phyloP scores from a whole-genome alignment of 2,329 filamentous ascomycete species.

The Aspergillus sp. region DNA sequence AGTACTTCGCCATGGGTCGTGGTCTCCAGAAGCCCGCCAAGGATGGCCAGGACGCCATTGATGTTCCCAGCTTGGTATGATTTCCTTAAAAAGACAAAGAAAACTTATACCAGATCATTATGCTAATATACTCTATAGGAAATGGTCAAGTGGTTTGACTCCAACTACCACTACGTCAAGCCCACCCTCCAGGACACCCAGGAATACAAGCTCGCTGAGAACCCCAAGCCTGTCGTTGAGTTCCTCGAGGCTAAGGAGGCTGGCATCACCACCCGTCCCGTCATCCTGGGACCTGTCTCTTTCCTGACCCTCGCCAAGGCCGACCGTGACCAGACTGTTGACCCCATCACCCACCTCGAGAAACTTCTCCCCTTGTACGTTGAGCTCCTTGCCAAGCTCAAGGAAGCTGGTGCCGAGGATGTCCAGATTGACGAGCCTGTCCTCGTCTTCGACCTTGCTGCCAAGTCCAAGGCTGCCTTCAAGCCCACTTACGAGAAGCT shows the following conservation, averaged over 20 bases:
- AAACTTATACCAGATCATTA: neutral
- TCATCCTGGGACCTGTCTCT: conserved; percentile 90
- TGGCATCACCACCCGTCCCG: conserved; percentile 85
- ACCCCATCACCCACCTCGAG: conserved; percentile 88
- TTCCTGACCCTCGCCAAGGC: conserved; percentile 98
- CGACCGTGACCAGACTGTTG: conserved; percentile 86
- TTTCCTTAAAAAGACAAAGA: conserved; percentile 1
- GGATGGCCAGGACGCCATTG: conserved; percentile 50
- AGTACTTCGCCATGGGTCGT: conserved; percentile 99
- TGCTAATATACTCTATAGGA: conserved; percentile 46
- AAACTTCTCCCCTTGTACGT: conserved; percentile 93
- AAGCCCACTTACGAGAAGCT: conserved; percentile 96
- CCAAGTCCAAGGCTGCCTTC: conserved; percentile 92
- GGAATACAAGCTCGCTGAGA: conserved; percentile 78
- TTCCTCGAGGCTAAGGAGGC: conserved; percentile 98
- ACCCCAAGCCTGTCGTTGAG: conserved; percentile 89
- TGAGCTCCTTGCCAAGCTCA: conserved; percentile 85
- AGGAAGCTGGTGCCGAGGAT: conserved; percentile 89
- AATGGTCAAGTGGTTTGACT: conserved; percentile 99
- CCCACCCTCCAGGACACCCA: conserved; percentile 96
- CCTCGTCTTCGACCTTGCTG: conserved; percentile 86
- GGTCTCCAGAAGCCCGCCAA: conserved; percentile 82
- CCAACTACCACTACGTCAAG: conserved; percentile 99
- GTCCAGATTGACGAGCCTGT: conserved; percentile 98
- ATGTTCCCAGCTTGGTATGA: conserved; percentile 73